Evolutionary conservation across 2,329 filamentous ascomycete genomes (phyloP).

Genomic region (Fusarium ramigenum): DNA sequence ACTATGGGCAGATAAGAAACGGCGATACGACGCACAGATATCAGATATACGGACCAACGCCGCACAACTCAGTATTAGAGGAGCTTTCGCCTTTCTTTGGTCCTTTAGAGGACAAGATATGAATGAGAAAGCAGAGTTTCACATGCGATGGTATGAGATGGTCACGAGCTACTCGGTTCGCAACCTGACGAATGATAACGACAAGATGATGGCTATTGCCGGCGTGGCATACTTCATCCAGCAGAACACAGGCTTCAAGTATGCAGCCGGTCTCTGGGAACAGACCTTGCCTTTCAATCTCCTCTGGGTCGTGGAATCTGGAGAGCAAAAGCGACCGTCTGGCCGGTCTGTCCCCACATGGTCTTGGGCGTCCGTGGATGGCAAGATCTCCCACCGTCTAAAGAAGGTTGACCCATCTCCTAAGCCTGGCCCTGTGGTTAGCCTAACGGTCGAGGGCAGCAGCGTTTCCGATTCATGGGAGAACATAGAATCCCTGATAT

Average conservation of each 20-base stretch:
- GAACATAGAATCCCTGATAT: fast-evolving
- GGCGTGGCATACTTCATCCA: background rate
- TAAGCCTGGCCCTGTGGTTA: too few species aligned
- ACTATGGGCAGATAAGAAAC: fast-evolving
- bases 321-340: background rate
- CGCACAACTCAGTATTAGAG: fast-evolving
- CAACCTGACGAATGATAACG: fast-evolving
- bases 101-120: background rate
- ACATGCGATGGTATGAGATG: background rate
- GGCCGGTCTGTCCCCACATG: background rate
- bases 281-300: background rate
- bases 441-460: fast-evolving
- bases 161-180: background rate
- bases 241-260: fast-evolving
- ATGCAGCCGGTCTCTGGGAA: background rate
- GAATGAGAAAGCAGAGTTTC: background rate
- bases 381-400: background rate
- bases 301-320: background rate
- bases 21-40: fast-evolving
- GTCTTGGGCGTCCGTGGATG: background rate
- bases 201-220: background rate
- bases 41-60: fast-evolving
- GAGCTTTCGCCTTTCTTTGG: background rate
- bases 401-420: too few species aligned
- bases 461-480: background rate